phyloP scores from a whole-genome alignment of 805 yeast species.

The Millerozyma acaciae region DNA sequence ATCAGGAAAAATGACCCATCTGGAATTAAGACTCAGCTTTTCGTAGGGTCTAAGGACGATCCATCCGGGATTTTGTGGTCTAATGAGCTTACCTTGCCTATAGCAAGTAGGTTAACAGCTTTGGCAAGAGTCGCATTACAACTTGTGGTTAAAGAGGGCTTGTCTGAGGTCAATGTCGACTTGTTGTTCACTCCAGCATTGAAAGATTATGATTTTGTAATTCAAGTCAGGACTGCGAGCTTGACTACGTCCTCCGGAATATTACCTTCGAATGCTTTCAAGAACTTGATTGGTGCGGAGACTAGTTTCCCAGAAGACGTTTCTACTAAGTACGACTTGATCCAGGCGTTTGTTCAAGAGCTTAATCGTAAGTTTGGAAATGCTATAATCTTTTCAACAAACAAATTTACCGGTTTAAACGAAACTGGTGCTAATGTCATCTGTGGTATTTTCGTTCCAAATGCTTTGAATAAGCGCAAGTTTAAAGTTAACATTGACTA shows the following conservation, averaged over 20 bases:
- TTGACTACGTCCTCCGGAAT: conserved; percentile 53
- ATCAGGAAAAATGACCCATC: conserved; percentile 78
- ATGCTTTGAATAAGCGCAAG: conserved; percentile 53
- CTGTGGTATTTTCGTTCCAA: conserved; percentile 79
- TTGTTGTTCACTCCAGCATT: conserved; percentile 76
- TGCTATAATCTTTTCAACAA: conserved; percentile 65
- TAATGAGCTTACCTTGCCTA: conserved; percentile 57
- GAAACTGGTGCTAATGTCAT: conserved; percentile 60
- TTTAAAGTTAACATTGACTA: conserved; percentile 79
- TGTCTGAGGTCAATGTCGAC: conserved; percentile 37
- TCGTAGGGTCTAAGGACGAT: conserved; percentile 80
- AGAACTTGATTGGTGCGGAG: conserved; percentile 50
- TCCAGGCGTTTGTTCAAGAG: conserved; percentile 55
- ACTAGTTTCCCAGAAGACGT: conserved; percentile 44
- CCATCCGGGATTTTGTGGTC: conserved; percentile 87
- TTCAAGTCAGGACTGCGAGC: conserved; percentile 49
- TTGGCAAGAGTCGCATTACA: conserved; percentile 72
- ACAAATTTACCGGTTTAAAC: conserved; percentile 50
- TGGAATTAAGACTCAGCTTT: conserved; percentile 72
- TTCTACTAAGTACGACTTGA: conserved; percentile 55
- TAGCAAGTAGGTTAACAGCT: conserved; percentile 85
- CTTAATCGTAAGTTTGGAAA: conserved; percentile 62
- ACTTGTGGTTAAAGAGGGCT: conserved; percentile 46
- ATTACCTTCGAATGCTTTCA: conserved; percentile 50
- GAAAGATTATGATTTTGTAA: conserved; percentile 78